A percentile compares a stretch with the other conserved stretches of the same genome.
Conservation (phyloP, 1,284 basidiomycete genomes). For the Acaromyces ingoldii region DNA sequence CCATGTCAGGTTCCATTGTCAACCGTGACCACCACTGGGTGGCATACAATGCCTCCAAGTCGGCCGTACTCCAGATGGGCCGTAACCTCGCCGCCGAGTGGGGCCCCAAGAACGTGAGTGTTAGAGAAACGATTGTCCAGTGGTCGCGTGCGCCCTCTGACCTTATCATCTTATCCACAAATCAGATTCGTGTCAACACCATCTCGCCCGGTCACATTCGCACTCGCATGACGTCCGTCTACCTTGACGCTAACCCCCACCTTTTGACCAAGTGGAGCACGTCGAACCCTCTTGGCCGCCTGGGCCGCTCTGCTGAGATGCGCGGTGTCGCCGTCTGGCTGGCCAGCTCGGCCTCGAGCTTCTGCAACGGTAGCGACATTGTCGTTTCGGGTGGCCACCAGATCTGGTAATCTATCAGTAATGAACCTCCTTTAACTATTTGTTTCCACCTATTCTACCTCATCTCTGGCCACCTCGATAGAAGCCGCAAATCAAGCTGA, state of each 20-base stretch:
- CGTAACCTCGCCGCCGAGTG: conserved; percentile 79
- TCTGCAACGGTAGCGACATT: conserved; percentile 48
- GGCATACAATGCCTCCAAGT: conserved; percentile 75
- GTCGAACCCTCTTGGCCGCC: conserved; percentile 68
- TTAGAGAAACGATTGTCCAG: neutral
- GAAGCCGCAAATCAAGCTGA: too few species aligned
- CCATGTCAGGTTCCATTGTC: conserved; percentile 78
- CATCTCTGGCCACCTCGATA: neutral
- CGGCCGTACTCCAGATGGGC: conserved; percentile 73
- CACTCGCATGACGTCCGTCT: conserved; percentile 70
- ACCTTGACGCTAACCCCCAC: conserved; percentile 66
- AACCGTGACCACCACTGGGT: conserved; percentile 69
- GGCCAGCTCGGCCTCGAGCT: conserved; percentile 57
- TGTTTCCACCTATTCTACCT: neutral
- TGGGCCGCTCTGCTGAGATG: conserved; percentile 70
- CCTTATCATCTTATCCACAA: neutral
- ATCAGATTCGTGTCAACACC: conserved; percentile 37
- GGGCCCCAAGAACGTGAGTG: conserved; percentile 61
- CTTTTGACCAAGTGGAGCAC: conserved; percentile 68
- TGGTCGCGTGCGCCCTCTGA: too few species aligned
- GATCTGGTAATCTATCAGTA: conserved; percentile 39
- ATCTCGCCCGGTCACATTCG: conserved; percentile 49
- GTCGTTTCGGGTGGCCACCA: conserved; percentile 51
- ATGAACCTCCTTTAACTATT: neutral
- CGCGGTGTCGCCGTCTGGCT: conserved; percentile 73